Base-by-base conservation (phyloP, 495 filamentous ascomycete genomes). In the Penicillium cosmopolitanum region DNA sequence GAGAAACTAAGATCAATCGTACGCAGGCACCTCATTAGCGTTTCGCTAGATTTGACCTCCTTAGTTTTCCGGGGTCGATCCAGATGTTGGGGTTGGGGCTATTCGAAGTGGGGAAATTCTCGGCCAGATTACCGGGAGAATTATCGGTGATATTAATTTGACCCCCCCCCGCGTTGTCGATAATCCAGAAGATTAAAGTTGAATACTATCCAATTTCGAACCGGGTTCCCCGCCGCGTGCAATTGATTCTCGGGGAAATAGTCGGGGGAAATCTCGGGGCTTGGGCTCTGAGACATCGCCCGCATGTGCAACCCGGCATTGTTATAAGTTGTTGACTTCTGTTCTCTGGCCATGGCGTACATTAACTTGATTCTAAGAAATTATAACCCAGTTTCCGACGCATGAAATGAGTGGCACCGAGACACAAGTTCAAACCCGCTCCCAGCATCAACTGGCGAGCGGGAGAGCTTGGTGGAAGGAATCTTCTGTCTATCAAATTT, bases 401-500 rank as follows among this genome's bases (percentile, higher is more conserved):
- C 36, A 4, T 38, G 36, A 38, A 3, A 38, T 38, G 36, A 38
- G 0, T 38, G 10, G 2, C 36, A 38, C 36, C 11, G 36, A 38
- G 36, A 38, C 36, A 12, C 36, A 38, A n/a, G 36, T 38, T n/a
- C 36, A 38, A 38, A 13, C 36, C 36, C 12, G 11, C 15, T 38
- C 70, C 16, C 74, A 65, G 50, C 44, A 68, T 9, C 36, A 65
- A 47, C 66, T 62, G 19, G 60, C 69, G 35, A 78, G 72, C 64
- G 74, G 73, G 68, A 77, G 68, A 51, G 77, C 71, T 44, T 80
- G 75, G 82, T 84, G 82, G 82, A 83, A 83, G 67, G 82, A 84
- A 64, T 72, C 60, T 53, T 80, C 72, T 16, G 82, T 89, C 42
- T 90, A 91, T 65, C 88, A 91, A 64, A 86, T 90, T 53, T 91